These are phyloP conservation scores for Zygosaccharomyces pseudobailii DNA, from an alignment of 1,139 yeast genomes.

Conservation along the genomic window DNA sequence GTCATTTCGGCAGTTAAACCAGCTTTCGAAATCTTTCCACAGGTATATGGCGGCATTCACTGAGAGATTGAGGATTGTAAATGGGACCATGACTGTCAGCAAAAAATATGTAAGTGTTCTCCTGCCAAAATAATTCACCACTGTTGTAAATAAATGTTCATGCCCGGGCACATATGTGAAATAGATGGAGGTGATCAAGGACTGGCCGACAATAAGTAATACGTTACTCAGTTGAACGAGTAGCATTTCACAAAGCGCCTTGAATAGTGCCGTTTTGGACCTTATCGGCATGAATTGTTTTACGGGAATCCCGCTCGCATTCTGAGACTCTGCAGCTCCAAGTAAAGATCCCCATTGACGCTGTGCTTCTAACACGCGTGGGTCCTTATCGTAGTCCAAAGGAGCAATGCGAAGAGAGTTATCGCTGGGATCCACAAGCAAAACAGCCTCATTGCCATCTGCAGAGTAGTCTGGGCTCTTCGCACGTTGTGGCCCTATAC, in stretches of 20 bases:
- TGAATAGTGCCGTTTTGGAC: neutral
- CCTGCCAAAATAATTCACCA: conserved; percentile 32
- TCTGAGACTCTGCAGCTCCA: conserved; percentile 1
- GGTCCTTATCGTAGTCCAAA: conserved; percentile 10
- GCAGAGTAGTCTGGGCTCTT: neutral
- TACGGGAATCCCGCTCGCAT: neutral
- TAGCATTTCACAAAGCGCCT: conserved; percentile 6
- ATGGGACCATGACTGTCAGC: conserved; percentile 24
- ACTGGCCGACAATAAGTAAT: conserved; percentile 27
- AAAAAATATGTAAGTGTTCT: conserved; percentile 22
- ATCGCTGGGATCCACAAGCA: conserved; percentile 19
- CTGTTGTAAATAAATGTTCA: conserved; percentile 25
- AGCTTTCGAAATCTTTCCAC: conserved; percentile 23
- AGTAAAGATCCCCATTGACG: conserved; percentile 2
- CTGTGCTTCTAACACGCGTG: neutral
- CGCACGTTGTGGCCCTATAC: neutral
- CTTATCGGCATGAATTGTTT: neutral
- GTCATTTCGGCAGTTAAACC: conserved; percentile 5
- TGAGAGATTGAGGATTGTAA: conserved; percentile 19
- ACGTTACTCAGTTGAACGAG: conserved; percentile 22
- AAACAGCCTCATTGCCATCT: conserved; percentile 9
- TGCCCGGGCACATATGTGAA: conserved; percentile 34
- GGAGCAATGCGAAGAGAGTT: conserved; percentile 20
- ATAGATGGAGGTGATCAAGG: conserved; percentile 31
- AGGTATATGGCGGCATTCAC: conserved; percentile 20